phyloP scores from a whole-genome alignment of 2,329 filamentous ascomycete genomes.

The Parastagonospora nodorum region DNA sequence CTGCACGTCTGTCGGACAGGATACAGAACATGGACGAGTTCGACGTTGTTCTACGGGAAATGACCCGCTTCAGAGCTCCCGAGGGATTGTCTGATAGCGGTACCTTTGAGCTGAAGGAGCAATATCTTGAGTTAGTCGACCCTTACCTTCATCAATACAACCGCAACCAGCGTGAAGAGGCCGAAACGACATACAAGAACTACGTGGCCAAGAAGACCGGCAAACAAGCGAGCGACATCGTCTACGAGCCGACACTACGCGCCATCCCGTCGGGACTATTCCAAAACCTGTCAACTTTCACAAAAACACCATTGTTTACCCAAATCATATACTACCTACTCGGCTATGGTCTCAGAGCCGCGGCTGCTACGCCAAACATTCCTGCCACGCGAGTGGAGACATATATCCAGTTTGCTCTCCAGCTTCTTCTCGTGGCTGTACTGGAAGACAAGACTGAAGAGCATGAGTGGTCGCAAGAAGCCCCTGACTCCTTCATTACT shows the following conservation, averaged over 20 bases:
- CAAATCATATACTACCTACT: slow-evolving; percentile 90
- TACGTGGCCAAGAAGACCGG: slow-evolving; percentile 87
- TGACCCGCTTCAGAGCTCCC: slow-evolving; percentile 86
- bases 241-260: slow-evolving; percentile 85
- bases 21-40: slow-evolving; percentile 90
- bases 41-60: slow-evolving; percentile 79
- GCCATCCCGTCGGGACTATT: slow-evolving; percentile 80
- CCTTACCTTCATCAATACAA: slow-evolving; percentile 96
- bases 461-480: slow-evolving; percentile 47
- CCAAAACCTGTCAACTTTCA: slow-evolving; percentile 76
- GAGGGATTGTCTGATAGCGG: slow-evolving; percentile 92
- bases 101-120: slow-evolving; percentile 87
- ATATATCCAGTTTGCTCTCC: slow-evolving; percentile 88
- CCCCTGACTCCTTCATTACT: slow-evolving; percentile 70
- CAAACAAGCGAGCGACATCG: slow-evolving; percentile 78
- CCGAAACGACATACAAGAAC: slow-evolving; percentile 84
- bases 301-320: slow-evolving; percentile 80
- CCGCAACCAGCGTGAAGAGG: slow-evolving; percentile 95
- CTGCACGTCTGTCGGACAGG: slow-evolving; percentile 82
- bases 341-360: slow-evolving; percentile 75
- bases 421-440: slow-evolving; percentile 83
- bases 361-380: slow-evolving; percentile 72
- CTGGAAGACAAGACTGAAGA: slow-evolving; percentile 72
- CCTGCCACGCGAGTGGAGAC: slow-evolving; percentile 84
- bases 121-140: slow-evolving; percentile 86